Evolutionary conservation across 2,329 filamentous ascomycete species (phyloP).

Genomic region (Colletotrichum spaethianum): DNA sequence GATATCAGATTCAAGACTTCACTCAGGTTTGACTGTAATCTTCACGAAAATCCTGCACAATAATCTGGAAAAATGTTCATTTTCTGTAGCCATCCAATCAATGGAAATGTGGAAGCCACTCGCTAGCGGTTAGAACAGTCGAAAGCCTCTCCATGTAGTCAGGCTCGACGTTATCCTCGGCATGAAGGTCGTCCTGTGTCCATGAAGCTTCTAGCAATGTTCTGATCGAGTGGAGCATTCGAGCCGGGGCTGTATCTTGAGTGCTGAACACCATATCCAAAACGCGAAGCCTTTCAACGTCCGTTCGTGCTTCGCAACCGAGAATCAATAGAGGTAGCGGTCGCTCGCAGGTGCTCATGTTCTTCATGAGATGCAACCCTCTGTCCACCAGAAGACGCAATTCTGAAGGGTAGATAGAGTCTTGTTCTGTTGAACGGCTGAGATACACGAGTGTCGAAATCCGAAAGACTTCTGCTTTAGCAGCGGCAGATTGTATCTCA

Average conservation of each 20-base stretch:
- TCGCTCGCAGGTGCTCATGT: slow-evolving; percentile 37
- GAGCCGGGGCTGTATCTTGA: slow-evolving; percentile 33
- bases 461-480: slow-evolving; percentile 1
- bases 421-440: neutral
- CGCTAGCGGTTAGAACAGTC: slow-evolving; percentile 39
- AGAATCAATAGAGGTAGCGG: slow-evolving; percentile 46
- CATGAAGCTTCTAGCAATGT: slow-evolving; percentile 49
- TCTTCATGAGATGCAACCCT: neutral
- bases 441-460: slow-evolving; percentile 3
- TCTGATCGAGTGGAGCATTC: slow-evolving; percentile 44
- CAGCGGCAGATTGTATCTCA: neutral
- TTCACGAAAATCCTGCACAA: neutral
- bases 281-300: slow-evolving; percentile 40
- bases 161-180: slow-evolving; percentile 30
- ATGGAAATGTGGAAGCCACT: slow-evolving; percentile 48
- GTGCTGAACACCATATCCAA: slow-evolving; percentile 48
- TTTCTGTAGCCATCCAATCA: neutral
- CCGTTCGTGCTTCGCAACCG: slow-evolving; percentile 45
- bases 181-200: slow-evolving; percentile 52
- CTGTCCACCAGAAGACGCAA: neutral
- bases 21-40: neutral
- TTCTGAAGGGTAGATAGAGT: neutral
- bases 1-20: neutral
- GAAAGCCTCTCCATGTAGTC: slow-evolving; percentile 37
- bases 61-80: accelerated